Evolutionary conservation across 208 protist species (phyloP).

Genomic region (Phytomonas francai): DNA sequence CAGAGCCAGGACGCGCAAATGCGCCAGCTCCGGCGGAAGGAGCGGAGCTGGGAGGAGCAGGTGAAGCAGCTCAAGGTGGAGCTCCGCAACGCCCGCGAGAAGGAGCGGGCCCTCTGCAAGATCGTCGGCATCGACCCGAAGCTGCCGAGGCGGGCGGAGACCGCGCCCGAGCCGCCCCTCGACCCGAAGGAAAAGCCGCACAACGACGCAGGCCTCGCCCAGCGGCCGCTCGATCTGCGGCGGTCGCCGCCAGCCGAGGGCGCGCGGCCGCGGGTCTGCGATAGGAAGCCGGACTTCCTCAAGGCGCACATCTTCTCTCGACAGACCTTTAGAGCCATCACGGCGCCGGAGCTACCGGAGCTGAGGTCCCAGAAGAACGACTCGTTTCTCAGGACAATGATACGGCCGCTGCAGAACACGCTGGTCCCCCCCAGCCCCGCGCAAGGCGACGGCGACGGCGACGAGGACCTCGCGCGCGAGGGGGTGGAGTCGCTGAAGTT

Average conservation of each 20-base stretch:
- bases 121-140: background rate
- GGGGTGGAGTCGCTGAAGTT: constrained; percentile 55
- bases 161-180: constrained; percentile 48
- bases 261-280: constrained; percentile 8
- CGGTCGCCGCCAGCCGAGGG: background rate
- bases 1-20: constrained; percentile 32
- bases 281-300: constrained; percentile 39
- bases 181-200: constrained; percentile 4
- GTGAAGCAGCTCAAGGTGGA: constrained; percentile 79
- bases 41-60: constrained; percentile 77
- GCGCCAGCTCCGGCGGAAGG: constrained; percentile 63
- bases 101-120: constrained; percentile 30
- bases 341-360: constrained; percentile 25
- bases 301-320: constrained; percentile 50
- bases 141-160: constrained; percentile 45
- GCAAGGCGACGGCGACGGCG: constrained; percentile 10
- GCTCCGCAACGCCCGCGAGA: constrained; percentile 59
- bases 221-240: background rate
- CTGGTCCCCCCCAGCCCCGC: background rate
- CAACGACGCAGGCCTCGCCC: background rate
- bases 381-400: background rate
- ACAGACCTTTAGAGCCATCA: constrained; percentile 62
- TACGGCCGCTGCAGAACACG: background rate
- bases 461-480: background rate
- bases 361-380: background rate